Percentiles rank a stretch among this genome's conserved stretches.
Conservation (phyloP, 2,329 filamentous ascomycete genomes). For the Ophiocordyceps unilateralis region DNA sequence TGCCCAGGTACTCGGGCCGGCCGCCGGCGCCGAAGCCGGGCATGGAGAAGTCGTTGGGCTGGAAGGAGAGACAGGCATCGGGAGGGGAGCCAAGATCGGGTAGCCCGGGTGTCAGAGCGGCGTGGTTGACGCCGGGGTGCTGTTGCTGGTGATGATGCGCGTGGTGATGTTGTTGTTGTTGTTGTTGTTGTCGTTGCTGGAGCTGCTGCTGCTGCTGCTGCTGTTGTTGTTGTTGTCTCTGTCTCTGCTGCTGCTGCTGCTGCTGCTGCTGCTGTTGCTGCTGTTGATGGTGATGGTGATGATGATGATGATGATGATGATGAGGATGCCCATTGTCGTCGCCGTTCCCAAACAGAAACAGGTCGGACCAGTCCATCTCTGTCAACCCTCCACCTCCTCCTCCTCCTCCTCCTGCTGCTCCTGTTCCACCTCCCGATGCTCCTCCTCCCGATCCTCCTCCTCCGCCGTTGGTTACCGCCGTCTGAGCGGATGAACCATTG, state of each 20-base stretch:
- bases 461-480: not conserved
- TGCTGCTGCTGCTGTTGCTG: not conserved
- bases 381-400: not conserved
- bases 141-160: not conserved
- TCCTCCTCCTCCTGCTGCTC: not conserved
- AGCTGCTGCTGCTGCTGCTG: not conserved
- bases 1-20: slow-evolving; percentile 6
- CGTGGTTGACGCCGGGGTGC: not conserved
- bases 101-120: not conserved
- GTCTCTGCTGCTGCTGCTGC: not conserved
- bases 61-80: slow-evolving; percentile 1
- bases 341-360: slow-evolving; percentile 2
- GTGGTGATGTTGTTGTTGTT: not conserved
- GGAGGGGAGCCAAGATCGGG: slow-evolving; percentile 1
- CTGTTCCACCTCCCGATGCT: not conserved
- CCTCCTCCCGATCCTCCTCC: not conserved
- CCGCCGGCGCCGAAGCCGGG: not conserved
- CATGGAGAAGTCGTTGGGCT: not conserved
- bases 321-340: not conserved
- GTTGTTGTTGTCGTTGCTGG: not conserved
- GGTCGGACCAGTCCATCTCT: slow-evolving; percentile 3
- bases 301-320: not conserved
- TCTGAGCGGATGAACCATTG: not conserved
- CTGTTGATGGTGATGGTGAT: not conserved
- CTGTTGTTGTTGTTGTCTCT: not conserved